Evolutionary conservation across 768 basidiomycete species (phyloP).

Genomic region (Lepiota brunneoincarnata): DNA sequence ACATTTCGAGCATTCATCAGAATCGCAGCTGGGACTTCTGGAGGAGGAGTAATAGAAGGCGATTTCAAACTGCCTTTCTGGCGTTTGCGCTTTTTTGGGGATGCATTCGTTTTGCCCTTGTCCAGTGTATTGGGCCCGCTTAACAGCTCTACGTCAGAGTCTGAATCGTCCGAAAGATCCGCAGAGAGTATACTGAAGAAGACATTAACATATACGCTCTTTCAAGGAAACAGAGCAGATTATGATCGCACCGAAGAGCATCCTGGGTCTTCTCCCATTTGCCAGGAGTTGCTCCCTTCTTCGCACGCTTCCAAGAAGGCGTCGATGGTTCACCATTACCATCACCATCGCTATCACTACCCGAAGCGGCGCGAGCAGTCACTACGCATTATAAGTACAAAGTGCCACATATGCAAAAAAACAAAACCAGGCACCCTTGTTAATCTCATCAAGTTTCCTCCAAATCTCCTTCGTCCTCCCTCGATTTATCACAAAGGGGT

Average conservation of each 20-base stretch:
- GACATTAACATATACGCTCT: background rate
- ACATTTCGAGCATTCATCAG: slow-evolving; percentile 55
- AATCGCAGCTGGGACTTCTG: slow-evolving; percentile 51
- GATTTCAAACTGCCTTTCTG: slow-evolving; percentile 52
- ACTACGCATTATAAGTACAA: background rate
- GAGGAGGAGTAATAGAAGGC: slow-evolving; percentile 75
- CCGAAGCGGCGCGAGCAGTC: background rate
- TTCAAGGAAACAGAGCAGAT: background rate
- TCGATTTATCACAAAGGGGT: slow-evolving; percentile 66
- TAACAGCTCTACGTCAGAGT: slow-evolving; percentile 39
- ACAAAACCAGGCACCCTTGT: slow-evolving; percentile 43
- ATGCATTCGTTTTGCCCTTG: slow-evolving; percentile 25
- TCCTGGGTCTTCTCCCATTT: slow-evolving; percentile 42
- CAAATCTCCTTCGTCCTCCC: slow-evolving; percentile 54
- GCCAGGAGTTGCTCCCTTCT: slow-evolving; percentile 33
- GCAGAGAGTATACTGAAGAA: slow-evolving; percentile 36
- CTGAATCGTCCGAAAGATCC: slow-evolving; percentile 43
- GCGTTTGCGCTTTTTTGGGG: slow-evolving; percentile 35
- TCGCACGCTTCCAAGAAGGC: slow-evolving; percentile 34
- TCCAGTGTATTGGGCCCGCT: slow-evolving; percentile 19
- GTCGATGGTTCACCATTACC: slow-evolving; percentile 30
- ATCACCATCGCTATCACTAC: slow-evolving; percentile 19
- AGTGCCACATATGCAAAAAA: background rate
- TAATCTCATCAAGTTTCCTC: slow-evolving; percentile 55
- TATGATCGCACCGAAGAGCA: slow-evolving; percentile 35